Conservation (phyloP, 495 filamentous ascomycete genomes). For the Elasticomyces elasticus region DNA sequence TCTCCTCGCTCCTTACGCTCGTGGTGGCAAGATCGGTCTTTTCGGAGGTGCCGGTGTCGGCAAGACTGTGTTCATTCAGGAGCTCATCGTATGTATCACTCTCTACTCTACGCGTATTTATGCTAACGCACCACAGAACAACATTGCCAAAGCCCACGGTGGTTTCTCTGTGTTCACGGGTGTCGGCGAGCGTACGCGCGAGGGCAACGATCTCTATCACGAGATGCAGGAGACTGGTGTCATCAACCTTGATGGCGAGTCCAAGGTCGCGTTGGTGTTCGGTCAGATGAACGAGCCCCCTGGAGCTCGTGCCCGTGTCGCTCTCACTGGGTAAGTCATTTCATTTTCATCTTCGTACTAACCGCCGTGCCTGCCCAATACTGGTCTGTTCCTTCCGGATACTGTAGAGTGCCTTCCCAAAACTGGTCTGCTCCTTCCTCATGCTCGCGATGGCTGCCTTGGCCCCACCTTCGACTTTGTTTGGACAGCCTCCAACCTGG, state of each 20-base stretch:
- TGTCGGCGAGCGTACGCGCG: constrained; percentile 99
- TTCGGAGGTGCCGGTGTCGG: constrained; percentile 99
- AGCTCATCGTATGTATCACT: constrained; percentile 64
- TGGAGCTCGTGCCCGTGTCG: constrained; percentile 98
- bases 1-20: constrained; percentile 93
- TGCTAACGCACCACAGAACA: constrained; percentile 53
- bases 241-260: constrained; percentile 97
- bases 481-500: no score
- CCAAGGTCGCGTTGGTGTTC: constrained; percentile 98
- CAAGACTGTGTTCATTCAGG: constrained; percentile 99
- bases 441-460: no score
- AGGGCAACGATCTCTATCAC: constrained; percentile 99
- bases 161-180: constrained; percentile 99
- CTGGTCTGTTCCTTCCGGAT: no score
- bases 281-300: constrained; percentile 99
- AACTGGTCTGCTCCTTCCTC: no score
- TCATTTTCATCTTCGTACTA: no score
- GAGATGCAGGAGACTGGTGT: constrained; percentile 99
- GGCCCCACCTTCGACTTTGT: no score
- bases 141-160: constrained; percentile 99
- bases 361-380: no score
- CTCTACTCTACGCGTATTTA: background rate
- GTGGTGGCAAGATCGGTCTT: constrained; percentile 99
- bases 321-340: constrained; percentile 61
- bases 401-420: no score